Evolutionary conservation across 305 asterid species (phyloP).

Genomic region (Andrographis paniculata): DNA sequence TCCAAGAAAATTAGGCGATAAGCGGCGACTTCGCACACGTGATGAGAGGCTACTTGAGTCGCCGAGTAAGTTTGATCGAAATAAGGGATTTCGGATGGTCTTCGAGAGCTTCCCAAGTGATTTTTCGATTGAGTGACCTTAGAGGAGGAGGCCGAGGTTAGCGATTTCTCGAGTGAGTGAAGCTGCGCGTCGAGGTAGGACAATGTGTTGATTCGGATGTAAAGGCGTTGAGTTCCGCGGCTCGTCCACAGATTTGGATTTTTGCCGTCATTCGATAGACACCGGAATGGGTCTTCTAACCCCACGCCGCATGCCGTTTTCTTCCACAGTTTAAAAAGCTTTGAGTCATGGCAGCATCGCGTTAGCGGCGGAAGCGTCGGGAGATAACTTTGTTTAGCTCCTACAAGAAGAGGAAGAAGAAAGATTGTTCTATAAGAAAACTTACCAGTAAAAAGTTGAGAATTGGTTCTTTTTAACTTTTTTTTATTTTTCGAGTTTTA

Average conservation of each 20-base stretch:
- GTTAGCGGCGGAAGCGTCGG: too few species aligned
- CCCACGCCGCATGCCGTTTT: too few species aligned
- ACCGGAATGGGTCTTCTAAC: too few species aligned
- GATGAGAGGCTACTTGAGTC: constrained; percentile 46
- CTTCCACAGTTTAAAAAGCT: too few species aligned
- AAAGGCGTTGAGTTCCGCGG: constrained; percentile 88
- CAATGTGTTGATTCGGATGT: constrained; percentile 84
- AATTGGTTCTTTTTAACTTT: too few species aligned
- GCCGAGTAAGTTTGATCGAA: constrained; percentile 47
- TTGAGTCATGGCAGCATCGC: too few species aligned
- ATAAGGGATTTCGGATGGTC: constrained; percentile 30
- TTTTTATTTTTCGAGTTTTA: too few species aligned
- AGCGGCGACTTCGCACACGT: constrained; percentile 80
- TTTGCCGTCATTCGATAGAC: too few species aligned
- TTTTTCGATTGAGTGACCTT: constrained; percentile 33
- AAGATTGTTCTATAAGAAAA: too few species aligned
- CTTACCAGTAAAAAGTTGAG: too few species aligned
- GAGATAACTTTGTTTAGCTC: too few species aligned
- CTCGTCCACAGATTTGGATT: constrained; percentile 42
- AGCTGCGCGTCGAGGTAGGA: constrained; percentile 57
- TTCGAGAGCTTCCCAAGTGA: constrained; percentile 22
- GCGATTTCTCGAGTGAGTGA: constrained; percentile 48
- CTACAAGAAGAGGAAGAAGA: constrained; percentile 8
- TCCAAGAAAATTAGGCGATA: constrained; percentile 75
- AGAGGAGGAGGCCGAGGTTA: constrained; percentile 38